Conservation (phyloP, 305 asterid genomes). For the Fraxinus angustifolia region DNA sequence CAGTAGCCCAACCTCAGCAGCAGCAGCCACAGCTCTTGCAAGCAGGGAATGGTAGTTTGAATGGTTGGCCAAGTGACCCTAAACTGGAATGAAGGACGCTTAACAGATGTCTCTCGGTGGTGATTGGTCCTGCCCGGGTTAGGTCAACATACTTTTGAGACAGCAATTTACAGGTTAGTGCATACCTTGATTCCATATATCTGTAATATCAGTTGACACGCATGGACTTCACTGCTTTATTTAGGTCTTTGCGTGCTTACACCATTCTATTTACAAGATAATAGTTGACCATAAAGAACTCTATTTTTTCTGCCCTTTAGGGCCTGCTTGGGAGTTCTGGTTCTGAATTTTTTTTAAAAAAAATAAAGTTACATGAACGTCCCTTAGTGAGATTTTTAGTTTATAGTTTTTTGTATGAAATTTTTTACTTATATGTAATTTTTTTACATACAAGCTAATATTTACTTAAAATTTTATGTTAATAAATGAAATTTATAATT, state of each 20-base stretch:
- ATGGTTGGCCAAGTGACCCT: conserved; percentile 50
- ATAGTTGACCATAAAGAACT: conserved; percentile 9
- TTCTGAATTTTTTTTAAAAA: too few species aligned
- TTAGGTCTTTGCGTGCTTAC: conserved; percentile 10
- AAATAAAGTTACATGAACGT: not conserved
- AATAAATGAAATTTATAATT: too few species aligned
- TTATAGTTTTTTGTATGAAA: too few species aligned
- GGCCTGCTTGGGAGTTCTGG: not conserved
- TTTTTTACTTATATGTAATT: too few species aligned
- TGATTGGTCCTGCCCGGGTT: conserved; percentile 35
- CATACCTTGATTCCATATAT: conserved; percentile 10
- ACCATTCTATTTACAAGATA: conserved; percentile 1
- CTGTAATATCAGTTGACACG: conserved; percentile 5
- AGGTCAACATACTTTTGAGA: conserved; percentile 35
- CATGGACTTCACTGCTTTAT: conserved; percentile 1
- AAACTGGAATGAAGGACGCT: conserved; percentile 49
- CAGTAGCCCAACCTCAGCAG: conserved; percentile 42
- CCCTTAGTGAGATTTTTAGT: not conserved
- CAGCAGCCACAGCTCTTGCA: conserved; percentile 46
- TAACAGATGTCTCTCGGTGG: conserved; percentile 24
- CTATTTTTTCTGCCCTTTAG: not conserved
- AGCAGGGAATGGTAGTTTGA: conserved; percentile 46
- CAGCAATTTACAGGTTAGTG: conserved; percentile 47
- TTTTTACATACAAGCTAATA: not conserved
- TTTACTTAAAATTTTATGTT: not conserved